Percentiles rank a stretch among this genome's conserved stretches.
phyloP scores from a whole-genome alignment of 2,329 filamentous ascomycete species.

The Clarireedia hainanense region DNA sequence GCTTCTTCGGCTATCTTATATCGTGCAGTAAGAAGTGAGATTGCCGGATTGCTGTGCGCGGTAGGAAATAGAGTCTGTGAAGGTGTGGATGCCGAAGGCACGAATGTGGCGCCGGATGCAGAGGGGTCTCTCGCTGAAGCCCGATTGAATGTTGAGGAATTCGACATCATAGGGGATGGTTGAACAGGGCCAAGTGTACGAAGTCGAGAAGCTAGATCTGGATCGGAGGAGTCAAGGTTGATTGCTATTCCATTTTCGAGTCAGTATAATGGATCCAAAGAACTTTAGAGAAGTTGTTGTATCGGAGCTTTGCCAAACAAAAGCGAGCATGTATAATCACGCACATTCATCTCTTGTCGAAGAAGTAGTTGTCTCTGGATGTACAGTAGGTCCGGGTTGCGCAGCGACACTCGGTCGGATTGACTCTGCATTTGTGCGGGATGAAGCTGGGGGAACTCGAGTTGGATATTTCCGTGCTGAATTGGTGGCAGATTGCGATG shows the following conservation, averaged over 20 bases:
- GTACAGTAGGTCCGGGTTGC: conserved; percentile 8
- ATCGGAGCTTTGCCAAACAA: not conserved
- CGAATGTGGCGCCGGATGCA: conserved; percentile 13
- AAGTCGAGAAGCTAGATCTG: conserved; percentile 20
- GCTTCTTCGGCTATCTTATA: conserved; percentile 55
- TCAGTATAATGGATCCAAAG: not conserved
- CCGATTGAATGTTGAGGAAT: conserved; percentile 23
- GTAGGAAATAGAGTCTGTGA: conserved; percentile 20
- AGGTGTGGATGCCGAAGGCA: conserved; percentile 18
- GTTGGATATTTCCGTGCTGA: conserved; percentile 27
- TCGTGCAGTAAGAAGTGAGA: conserved; percentile 29
- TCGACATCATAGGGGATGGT: conserved; percentile 24
- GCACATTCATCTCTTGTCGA: conserved; percentile 9
- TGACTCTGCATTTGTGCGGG: conserved; percentile 9
- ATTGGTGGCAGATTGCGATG: conserved; percentile 12
- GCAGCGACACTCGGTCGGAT: conserved; percentile 5
- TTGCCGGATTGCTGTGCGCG: conserved; percentile 17
- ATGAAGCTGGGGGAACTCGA: conserved; percentile 14
- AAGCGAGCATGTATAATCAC: not conserved
- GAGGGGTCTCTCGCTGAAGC: not conserved
- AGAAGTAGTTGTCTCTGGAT: conserved; percentile 9
- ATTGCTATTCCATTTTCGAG: conserved; percentile 2
- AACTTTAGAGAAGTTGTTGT: no score
- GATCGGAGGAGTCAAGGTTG: conserved; percentile 13
- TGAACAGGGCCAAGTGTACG: conserved; percentile 23